Evolutionary conservation across 2,329 filamentous ascomycete species (phyloP).

Genomic region (Mariannaea elegans): DNA sequence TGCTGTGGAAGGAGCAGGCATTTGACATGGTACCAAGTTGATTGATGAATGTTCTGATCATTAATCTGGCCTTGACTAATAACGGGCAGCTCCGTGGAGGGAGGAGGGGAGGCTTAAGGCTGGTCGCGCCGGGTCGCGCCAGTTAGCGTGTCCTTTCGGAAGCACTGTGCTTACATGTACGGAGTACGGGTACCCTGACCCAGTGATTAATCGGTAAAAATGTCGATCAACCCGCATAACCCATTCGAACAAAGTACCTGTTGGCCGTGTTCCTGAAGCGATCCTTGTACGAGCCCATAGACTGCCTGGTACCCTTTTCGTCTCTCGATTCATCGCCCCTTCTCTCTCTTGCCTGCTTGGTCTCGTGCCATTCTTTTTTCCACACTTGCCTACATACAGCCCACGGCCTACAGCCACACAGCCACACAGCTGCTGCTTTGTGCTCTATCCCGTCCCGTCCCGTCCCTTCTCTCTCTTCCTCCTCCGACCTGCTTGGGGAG

Average conservation of each 20-base stretch:
- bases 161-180: slow-evolving; percentile 10
- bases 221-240: too few species aligned
- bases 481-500: background rate
- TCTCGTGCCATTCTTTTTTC: slow-evolving; percentile 2
- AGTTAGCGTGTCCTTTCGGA: slow-evolving; percentile 21
- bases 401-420: background rate
- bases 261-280: background rate
- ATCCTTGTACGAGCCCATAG: background rate
- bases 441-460: background rate
- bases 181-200: too few species aligned
- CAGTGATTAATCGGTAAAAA: background rate
- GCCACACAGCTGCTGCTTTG: background rate
- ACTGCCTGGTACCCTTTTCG: too few species aligned
- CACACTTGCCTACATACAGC: background rate
- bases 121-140: background rate
- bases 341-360: background rate
- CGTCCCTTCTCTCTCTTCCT: background rate
- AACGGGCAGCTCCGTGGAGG: slow-evolving; percentile 5
- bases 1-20: slow-evolving; percentile 3
- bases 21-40: background rate
- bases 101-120: too few species aligned
- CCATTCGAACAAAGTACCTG: too few species aligned
- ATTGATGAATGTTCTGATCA: too few species aligned
- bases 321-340: too few species aligned
- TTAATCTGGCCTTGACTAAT: too few species aligned